Percentiles rank a stretch among this genome's conserved stretches.
Conservation (phyloP, 176 grass and related monocot genomes). For the Dactylis glomerata region DNA sequence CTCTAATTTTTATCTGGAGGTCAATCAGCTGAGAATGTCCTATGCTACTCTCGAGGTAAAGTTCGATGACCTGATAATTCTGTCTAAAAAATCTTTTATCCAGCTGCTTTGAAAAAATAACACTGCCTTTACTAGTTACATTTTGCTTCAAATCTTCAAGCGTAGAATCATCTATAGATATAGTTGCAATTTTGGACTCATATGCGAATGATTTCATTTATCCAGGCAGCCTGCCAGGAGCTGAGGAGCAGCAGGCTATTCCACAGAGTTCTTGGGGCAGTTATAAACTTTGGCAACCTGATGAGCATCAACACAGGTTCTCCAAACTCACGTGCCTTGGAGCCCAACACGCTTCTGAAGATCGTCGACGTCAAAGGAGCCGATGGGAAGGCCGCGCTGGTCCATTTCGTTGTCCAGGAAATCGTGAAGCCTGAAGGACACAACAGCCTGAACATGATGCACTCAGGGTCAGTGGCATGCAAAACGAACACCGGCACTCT, state of each 20-base stretch:
- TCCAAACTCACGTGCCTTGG: slow-evolving; percentile 59
- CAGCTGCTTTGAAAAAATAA: background rate
- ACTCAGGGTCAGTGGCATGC: background rate
- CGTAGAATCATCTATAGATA: background rate
- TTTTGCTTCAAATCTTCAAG: background rate
- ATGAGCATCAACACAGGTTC: slow-evolving; percentile 60
- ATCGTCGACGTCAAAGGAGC: slow-evolving; percentile 76
- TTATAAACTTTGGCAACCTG: slow-evolving; percentile 71
- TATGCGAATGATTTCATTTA: background rate
- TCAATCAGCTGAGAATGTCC: slow-evolving; percentile 67
- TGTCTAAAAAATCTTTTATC: background rate
- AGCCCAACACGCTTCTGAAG: slow-evolving; percentile 87
- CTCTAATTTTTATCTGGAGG: slow-evolving; percentile 75
- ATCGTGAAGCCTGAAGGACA: slow-evolving; percentile 64
- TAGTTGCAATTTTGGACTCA: background rate
- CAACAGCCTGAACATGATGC: background rate
- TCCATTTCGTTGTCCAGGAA: slow-evolving; percentile 76
- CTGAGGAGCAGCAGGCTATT: slow-evolving; percentile 75
- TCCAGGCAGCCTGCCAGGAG: slow-evolving; percentile 82
- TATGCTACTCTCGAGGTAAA: slow-evolving; percentile 81
- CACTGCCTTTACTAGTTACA: background rate
- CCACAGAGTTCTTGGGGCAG: slow-evolving; percentile 68
- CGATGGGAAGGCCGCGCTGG: slow-evolving; percentile 68
- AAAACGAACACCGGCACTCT: background rate
- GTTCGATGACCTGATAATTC: background rate